Evolutionary conservation across 202 grass and related monocot genomes (phyloP).

Genomic region (Alloteropsis angusta): DNA sequence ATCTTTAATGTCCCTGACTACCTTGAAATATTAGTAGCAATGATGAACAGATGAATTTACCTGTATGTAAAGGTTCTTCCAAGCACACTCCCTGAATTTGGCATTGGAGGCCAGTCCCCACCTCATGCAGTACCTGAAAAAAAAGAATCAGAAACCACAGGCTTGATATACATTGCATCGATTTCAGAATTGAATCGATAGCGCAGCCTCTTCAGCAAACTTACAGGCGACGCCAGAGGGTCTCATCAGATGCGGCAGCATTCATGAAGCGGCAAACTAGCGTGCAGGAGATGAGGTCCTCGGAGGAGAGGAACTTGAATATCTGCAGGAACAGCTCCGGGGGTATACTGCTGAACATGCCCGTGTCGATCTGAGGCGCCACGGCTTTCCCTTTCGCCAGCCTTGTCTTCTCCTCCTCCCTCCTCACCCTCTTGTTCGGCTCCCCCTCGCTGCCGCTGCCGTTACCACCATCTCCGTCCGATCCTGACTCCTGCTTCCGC

Average conservation of each 20-base stretch:
- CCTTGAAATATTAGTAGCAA: neutral
- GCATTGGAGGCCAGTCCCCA: conserved; percentile 57
- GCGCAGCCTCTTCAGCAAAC: neutral
- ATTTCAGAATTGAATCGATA: neutral
- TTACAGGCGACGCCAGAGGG: conserved; percentile 96
- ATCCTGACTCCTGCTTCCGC: conserved; percentile 25
- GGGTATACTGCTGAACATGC: conserved; percentile 54
- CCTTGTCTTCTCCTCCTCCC: conserved; percentile 16
- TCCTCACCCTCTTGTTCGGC: conserved; percentile 26
- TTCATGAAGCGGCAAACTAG: conserved; percentile 80
- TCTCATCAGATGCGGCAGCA: conserved; percentile 67
- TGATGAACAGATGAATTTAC: conserved; percentile 20
- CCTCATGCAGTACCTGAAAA: conserved; percentile 76
- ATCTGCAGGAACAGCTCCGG: conserved; percentile 71
- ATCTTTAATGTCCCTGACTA: neutral
- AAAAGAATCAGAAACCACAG: neutral
- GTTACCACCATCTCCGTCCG: conserved; percentile 4
- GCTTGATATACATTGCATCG: neutral
- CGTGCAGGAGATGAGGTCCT: conserved; percentile 80
- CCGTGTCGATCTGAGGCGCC: conserved; percentile 48
- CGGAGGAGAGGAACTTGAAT: conserved; percentile 94
- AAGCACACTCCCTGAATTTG: conserved; percentile 58
- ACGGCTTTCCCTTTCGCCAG: conserved; percentile 35
- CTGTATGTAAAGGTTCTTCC: conserved; percentile 98
- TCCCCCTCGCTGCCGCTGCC: conserved; percentile 24